Base-by-base conservation (phyloP, 352 stramenopile species). In the Globisporangium yorkense region DNA sequence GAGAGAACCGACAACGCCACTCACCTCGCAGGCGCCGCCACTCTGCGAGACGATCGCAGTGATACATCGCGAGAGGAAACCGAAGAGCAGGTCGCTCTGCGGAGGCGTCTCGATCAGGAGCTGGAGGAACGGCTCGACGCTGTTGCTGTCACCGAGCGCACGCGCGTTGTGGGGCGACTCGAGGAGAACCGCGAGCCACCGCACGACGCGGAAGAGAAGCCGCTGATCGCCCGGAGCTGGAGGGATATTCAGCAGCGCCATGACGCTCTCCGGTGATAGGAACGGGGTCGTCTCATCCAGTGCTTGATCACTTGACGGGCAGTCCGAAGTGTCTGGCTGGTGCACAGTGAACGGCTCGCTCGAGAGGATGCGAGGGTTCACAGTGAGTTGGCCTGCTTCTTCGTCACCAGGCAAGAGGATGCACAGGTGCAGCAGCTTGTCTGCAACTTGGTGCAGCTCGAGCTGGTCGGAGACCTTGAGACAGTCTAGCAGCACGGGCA, bases 401-500 rank as follows among this genome's bases (percentile, higher is more conserved):
- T 44, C 46, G 5, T 18, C 1, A 5, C 15, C 47, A 21, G 21
- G 20, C 29, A 16, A n/a, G 31, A 49, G 39, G 7, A 54, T 35
- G 29, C 75, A 84, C 3, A 87, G 39, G 49, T 89, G 77, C 4
- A 89, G 62, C 10, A 89, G 50, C 33, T 86, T 89, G 45, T 89
- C 80, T 1, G 66, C 65, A 0, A 77, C 70, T 66, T 89, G 80
- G 45, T 81, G 62, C 5, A 88, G 65, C 2, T 60, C 46, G 3
- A 56, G n/a, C 5, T 71, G 59, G 0, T 66, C 40, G 5, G 67
- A 56, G 8, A 87, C 43, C 6, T 68, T 72, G 51, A 78, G 76
- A 16, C 62, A 78, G 37, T 84, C 68, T 1, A 89, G 13, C 3
- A 84, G 51, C 2, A 81, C 29, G 0, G 66, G 57, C 0, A 88